Evolutionary conservation across 2,329 filamentous ascomycete genomes (phyloP).

Genomic region (Penicillium sp.): DNA sequence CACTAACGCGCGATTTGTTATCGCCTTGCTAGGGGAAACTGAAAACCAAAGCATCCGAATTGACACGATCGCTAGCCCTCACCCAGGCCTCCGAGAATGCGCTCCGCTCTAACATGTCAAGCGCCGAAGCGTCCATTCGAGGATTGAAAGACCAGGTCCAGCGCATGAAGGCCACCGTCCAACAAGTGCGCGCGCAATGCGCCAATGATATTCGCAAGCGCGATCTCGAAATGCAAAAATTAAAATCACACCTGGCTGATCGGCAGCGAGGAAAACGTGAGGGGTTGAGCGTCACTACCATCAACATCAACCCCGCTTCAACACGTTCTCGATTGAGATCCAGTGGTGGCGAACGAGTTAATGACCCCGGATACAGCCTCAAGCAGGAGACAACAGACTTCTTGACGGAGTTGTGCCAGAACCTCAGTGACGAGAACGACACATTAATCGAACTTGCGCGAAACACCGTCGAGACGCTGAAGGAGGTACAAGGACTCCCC

Average conservation of each 20-base stretch:
- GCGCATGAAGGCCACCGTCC: conserved; percentile 73
- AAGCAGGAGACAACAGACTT: conserved; percentile 89
- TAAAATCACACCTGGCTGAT: conserved; percentile 84
- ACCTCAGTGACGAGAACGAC: conserved; percentile 90
- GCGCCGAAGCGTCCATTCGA: conserved; percentile 70
- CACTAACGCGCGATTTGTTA: not conserved
- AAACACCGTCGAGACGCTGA: conserved; percentile 69
- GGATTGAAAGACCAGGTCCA: conserved; percentile 81
- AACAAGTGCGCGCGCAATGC: conserved; percentile 82
- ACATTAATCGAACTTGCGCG: conserved; percentile 70
- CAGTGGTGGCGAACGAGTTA: conserved; percentile 45
- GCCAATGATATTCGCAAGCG: conserved; percentile 88
- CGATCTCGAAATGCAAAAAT: conserved; percentile 80
- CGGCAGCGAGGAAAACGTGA: conserved; percentile 59
- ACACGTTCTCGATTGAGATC: conserved; percentile 33
- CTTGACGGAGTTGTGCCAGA: conserved; percentile 77
- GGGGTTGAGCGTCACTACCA: conserved; percentile 52
- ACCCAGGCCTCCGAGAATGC: conserved; percentile 70
- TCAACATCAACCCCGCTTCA: conserved; percentile 44
- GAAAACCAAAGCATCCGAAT: conserved; percentile 55
- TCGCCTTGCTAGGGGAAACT: conserved; percentile 48
- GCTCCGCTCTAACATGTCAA: conserved; percentile 67
- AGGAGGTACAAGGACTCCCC: conserved; percentile 56
- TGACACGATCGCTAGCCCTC: conserved; percentile 57
- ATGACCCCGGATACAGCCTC: conserved; percentile 65